phyloP scores from a whole-genome alignment of 352 stramenopile genomes.

The Phytophthora hibernalis region DNA sequence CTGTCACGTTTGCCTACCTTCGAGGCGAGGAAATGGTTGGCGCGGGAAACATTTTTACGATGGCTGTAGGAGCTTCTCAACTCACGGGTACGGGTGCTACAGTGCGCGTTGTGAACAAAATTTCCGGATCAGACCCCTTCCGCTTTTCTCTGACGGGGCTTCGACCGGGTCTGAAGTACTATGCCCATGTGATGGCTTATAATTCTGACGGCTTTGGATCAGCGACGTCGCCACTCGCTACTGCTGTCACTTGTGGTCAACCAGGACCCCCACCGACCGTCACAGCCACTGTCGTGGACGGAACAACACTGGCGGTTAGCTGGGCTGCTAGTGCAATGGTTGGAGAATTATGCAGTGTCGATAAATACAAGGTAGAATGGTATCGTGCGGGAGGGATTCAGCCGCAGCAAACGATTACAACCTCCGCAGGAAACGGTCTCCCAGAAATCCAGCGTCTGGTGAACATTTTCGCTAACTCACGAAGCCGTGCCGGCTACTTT shows the following conservation, averaged over 20 bases:
- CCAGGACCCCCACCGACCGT: slow-evolving; percentile 54
- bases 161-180: slow-evolving; percentile 66
- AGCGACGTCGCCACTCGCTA: slow-evolving; percentile 63
- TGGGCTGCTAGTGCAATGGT: slow-evolving; percentile 49
- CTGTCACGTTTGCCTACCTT: slow-evolving; percentile 94
- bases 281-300: slow-evolving; percentile 58
- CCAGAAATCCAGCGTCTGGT: too few relatives aligned
- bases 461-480: too few relatives aligned
- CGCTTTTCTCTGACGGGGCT: slow-evolving; percentile 65
- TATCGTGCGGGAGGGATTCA: slow-evolving; percentile 60
- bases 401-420: slow-evolving; percentile 82
- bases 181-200: slow-evolving; percentile 85
- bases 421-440: slow-evolving; percentile 67
- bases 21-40: slow-evolving; percentile 92
- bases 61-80: slow-evolving; percentile 60
- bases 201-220: slow-evolving; percentile 54
- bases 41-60: slow-evolving; percentile 90
- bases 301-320: slow-evolving; percentile 56
- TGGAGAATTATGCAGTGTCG: slow-evolving; percentile 48
- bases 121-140: slow-evolving; percentile 93
- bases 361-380: slow-evolving; percentile 84
- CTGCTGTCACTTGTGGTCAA: slow-evolving; percentile 60
- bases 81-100: slow-evolving; percentile 70
- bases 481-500: too few relatives aligned
- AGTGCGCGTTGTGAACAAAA: slow-evolving; percentile 81